These are phyloP conservation scores for Scutellaria minor DNA, from an alignment of 257 asterid genomes.

Conservation along the genomic window DNA sequence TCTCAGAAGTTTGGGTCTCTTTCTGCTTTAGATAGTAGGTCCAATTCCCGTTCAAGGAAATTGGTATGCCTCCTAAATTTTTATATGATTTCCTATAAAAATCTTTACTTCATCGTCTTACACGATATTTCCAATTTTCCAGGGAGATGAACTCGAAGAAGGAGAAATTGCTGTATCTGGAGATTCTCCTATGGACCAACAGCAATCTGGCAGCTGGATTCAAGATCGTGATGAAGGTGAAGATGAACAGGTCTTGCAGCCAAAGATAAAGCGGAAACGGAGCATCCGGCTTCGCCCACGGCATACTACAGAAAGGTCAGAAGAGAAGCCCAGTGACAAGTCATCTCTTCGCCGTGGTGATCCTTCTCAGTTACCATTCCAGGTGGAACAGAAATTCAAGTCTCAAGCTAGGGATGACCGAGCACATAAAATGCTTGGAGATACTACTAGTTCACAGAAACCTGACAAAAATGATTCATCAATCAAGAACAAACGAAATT, in stretches of 20 bases:
- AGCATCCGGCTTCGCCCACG: conserved; percentile 89
- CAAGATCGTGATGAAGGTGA: conserved; percentile 98
- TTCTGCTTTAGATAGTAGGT: conserved; percentile 91
- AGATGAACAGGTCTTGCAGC: conserved; percentile 97
- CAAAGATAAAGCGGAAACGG: conserved; percentile 87
- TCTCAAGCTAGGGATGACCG: conserved; percentile 60
- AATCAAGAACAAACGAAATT: conserved; percentile 57
- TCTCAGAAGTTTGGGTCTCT: conserved; percentile 99
- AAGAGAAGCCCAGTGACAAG: conserved; percentile 67
- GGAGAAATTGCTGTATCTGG: conserved; percentile 95
- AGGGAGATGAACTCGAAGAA: conserved; percentile 92
- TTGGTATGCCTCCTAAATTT: conserved; percentile 49
- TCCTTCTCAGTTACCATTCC: conserved; percentile 65
- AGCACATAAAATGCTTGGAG: conserved; percentile 58
- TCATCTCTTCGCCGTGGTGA: conserved; percentile 61
- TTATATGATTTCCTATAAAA: conserved; percentile 17
- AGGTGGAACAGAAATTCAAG: conserved; percentile 62
- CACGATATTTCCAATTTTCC: conserved; percentile 36
- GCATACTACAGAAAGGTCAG: conserved; percentile 63
- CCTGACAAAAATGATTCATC: conserved; percentile 58
- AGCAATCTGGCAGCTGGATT: conserved; percentile 97
- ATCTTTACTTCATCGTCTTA: conserved; percentile 20
- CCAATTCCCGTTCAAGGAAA: conserved; percentile 81
- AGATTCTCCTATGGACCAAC: conserved; percentile 86
- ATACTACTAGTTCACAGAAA: conserved; percentile 52